phyloP scores from a whole-genome alignment of 2,329 filamentous ascomycete genomes.

The Cyphellophora europaea region DNA sequence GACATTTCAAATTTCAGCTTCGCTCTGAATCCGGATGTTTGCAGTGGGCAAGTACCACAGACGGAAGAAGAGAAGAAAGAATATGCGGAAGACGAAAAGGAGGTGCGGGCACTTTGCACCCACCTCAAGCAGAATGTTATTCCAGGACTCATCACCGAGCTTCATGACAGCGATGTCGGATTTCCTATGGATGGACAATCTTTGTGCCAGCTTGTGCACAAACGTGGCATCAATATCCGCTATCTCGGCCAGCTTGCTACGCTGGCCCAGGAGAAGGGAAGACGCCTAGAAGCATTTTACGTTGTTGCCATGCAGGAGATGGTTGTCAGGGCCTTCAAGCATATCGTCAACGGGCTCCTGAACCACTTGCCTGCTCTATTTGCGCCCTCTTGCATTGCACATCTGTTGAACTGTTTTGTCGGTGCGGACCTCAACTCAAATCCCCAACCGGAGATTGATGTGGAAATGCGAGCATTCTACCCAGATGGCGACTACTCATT shows the following conservation, averaged over 20 bases:
- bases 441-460: conserved; percentile 69
- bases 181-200: conserved; percentile 99
- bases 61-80: conserved; percentile 83
- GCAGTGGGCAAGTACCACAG: conserved; percentile 83
- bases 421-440: conserved; percentile 67
- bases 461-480: conserved; percentile 65
- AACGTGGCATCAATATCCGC: conserved; percentile 92
- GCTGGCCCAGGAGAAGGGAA: conserved; percentile 56
- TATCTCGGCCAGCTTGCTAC: conserved; percentile 82
- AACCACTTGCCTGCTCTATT: conserved; percentile 71
- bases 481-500: conserved; percentile 74
- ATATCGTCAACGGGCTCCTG: conserved; percentile 70
- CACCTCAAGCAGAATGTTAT: conserved; percentile 70
- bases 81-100: conserved; percentile 73
- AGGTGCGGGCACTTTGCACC: conserved; percentile 74
- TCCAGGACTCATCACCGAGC: conserved; percentile 74
- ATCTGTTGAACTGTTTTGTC: conserved; percentile 88
- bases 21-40: conserved; percentile 87
- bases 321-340: conserved; percentile 92
- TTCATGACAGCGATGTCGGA: conserved; percentile 85
- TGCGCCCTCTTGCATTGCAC: conserved; percentile 68
- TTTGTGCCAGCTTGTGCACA: conserved; percentile 79
- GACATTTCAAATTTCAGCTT: conserved; percentile 84
- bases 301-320: conserved; percentile 81
- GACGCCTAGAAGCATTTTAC: conserved; percentile 66